These are phyloP conservation scores for Geotrichum phurueaensis DNA, from an alignment of 1,139 yeast species.

Conservation along the genomic window DNA sequence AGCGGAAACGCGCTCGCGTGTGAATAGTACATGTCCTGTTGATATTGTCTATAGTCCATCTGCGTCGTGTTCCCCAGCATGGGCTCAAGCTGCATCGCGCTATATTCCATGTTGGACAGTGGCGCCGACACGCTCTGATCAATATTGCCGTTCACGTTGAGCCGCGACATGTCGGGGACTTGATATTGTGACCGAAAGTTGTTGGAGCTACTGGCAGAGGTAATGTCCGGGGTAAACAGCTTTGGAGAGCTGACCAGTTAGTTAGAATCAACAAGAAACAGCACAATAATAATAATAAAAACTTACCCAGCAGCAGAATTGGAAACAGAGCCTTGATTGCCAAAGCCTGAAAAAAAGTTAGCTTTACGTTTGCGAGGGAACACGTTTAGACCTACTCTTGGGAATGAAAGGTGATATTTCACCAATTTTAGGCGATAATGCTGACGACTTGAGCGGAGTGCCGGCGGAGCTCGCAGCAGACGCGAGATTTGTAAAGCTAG, in stretches of 20 bases:
- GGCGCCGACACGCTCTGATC: conserved; percentile 3
- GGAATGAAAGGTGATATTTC: conserved; percentile 25
- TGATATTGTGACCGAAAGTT: background rate
- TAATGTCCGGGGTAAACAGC: conserved; percentile 3
- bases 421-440: conserved; percentile 21
- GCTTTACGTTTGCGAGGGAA: background rate
- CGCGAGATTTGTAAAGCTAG: conserved; percentile 30
- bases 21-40: conserved; percentile 12
- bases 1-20: conserved; percentile 46
- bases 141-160: background rate
- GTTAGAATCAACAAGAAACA: background rate
- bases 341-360: background rate
- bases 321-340: background rate
- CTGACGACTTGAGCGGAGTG: background rate
- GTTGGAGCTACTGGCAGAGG: background rate
- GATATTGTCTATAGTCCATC: conserved; percentile 7
- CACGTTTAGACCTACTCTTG: conserved; percentile 18
- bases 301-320: conserved; percentile 2
- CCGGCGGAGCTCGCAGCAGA: background rate
- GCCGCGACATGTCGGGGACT: conserved; percentile 8
- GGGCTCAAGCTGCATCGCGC: conserved; percentile 5
- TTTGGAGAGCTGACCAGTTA: background rate
- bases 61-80: conserved; percentile 6
- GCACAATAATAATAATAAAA: background rate
- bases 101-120: background rate